Evolutionary conservation across 2,329 filamentous ascomycete species (phyloP), one percentile per base, ranked within the genome.

Genomic region (Aspergillus sp.): DNA sequence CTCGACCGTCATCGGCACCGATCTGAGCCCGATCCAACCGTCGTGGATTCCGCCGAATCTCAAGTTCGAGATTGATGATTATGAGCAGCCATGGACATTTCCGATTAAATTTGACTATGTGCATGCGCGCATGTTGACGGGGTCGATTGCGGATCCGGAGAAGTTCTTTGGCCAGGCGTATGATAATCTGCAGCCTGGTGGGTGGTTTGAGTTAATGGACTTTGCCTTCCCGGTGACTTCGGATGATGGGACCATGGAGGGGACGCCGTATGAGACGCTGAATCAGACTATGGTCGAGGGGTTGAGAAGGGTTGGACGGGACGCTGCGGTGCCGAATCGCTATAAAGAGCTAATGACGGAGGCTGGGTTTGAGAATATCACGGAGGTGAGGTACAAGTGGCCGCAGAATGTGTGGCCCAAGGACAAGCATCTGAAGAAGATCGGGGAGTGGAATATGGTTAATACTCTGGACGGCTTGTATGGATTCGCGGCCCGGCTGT

Each of bases 11-110:
- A 73, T 75, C 1, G 81, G 80, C 37, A 78, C 73, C 11, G 79
- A 82, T 61, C 73, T 82, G 30, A 78, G 75, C 1, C 79, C 80
- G 30, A 82, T 81, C 51, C 80, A 82, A 60, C 80, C 79, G 5
- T 67, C 70, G 56, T 78, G 63, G 63, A 59, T 54, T 20, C 69
- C 70, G n/a, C 68, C 68, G 4, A 73, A 73, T 54, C 61, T 66
- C 13, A 47, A 60, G 15, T 72, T 73, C 46, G 63, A 70, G 15
- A 64, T 73, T 17, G 68, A 72, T 39, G 70, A 73, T 45, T 57
- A 63, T 20, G 66, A 68, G 34, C 50, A 62, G 20, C 64, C 64
- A 1, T 73, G 70, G 70, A 62, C 54, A 6, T 67, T 61, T 34
- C 46, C 54, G 8, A 30, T 68, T 2, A 61, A 63, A 2, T 73